Percentiles rank a stretch among this genome's conserved stretches.
Conservation (phyloP, 2,329 filamentous ascomycete species). For the Phialocephala sp. region DNA sequence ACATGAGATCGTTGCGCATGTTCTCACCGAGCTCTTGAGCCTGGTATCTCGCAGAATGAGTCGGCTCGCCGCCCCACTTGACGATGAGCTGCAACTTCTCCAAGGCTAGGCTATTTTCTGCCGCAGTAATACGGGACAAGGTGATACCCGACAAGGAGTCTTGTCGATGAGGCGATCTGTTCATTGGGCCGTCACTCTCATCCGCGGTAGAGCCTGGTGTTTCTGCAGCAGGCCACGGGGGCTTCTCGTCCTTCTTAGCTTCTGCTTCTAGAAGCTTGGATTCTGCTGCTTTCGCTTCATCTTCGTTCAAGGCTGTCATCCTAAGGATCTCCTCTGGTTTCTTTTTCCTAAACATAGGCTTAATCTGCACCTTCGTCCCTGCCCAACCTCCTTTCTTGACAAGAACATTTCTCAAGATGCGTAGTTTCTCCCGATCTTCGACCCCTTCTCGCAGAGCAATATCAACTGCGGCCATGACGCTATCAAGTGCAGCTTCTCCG, state of each 20-base stretch:
- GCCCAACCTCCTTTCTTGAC: conserved; percentile 93
- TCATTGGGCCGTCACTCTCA: conserved; percentile 41
- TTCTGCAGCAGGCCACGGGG: conserved; percentile 10
- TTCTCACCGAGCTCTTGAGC: conserved; percentile 93
- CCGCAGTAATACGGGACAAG: conserved; percentile 91
- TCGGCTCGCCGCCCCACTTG: conserved; percentile 98
- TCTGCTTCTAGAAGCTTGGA: conserved; percentile 11
- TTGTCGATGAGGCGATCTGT: conserved; percentile 65
- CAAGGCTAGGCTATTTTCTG: conserved; percentile 88
- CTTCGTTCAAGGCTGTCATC: conserved; percentile 29
- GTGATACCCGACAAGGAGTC: conserved; percentile 90
- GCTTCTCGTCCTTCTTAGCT: not conserved
- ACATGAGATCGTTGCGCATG: conserved; percentile 90
- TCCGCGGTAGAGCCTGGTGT: conserved; percentile 14
- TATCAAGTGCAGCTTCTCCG: conserved; percentile 85
- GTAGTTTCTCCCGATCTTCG: conserved; percentile 88
- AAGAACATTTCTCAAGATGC: conserved; percentile 81
- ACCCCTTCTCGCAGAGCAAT: conserved; percentile 77
- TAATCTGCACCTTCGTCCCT: conserved; percentile 98
- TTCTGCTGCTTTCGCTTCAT: conserved; percentile 23
- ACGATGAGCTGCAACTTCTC: conserved; percentile 98
- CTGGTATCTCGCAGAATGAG: conserved; percentile 95
- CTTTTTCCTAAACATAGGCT: conserved; percentile 96
- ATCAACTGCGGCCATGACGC: conserved; percentile 88
- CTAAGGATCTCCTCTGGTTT: conserved; percentile 64